These are phyloP conservation scores for Musa schizocarpa DNA, from an alignment of 176 grass and related monocot genomes.

Conservation along the genomic window DNA sequence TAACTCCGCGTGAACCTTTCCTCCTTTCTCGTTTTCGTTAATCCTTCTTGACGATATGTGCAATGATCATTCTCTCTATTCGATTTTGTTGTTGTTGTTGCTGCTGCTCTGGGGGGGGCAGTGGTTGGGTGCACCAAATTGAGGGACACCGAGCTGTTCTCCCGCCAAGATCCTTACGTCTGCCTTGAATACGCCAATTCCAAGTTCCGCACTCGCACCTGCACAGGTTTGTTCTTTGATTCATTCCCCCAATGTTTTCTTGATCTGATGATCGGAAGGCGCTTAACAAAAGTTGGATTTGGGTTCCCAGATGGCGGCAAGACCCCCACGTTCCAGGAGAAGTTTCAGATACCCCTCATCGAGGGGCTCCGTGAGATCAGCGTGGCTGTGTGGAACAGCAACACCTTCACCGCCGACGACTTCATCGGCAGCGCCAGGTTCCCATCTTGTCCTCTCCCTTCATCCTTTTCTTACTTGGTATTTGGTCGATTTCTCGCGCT, in stretches of 20 bases:
- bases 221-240: constrained; percentile 36
- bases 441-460: neutral
- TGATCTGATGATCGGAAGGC: neutral
- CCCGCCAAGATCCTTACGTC: constrained; percentile 86
- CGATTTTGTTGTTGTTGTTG: neutral
- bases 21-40: too few relatives aligned
- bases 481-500: neutral
- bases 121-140: constrained; percentile 69
- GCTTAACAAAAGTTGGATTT: neutral
- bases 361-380: constrained; percentile 72
- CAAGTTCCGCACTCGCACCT: constrained; percentile 65
- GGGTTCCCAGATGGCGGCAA: constrained; percentile 54
- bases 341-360: constrained; percentile 70
- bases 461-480: neutral
- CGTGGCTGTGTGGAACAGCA: constrained; percentile 62
- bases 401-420: constrained; percentile 58
- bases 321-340: constrained; percentile 73
- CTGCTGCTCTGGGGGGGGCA: neutral
- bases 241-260: neutral
- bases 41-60: neutral
- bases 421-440: constrained; percentile 74
- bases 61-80: neutral
- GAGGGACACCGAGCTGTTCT: constrained; percentile 78
- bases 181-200: constrained; percentile 62
- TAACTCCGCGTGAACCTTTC: too few relatives aligned